Conservation (phyloP, 2,329 filamentous ascomycete species). For the Alternaria triticina region DNA sequence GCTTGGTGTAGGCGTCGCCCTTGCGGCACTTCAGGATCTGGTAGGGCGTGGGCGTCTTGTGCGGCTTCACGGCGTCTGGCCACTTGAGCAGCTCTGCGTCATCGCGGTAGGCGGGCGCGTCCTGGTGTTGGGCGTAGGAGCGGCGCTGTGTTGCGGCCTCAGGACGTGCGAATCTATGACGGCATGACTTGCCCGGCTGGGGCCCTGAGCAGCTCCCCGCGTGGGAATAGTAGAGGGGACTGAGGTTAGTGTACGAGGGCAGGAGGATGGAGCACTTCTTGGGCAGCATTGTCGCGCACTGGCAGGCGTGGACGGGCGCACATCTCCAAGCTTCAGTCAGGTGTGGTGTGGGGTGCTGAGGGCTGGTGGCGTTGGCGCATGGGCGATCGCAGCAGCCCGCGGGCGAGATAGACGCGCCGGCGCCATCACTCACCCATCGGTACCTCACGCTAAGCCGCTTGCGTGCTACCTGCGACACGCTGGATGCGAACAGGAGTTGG, state of each 20-base stretch:
- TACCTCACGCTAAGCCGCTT: constrained; percentile 2
- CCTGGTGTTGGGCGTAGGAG: constrained; percentile 39
- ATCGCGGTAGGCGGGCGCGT: constrained; percentile 16
- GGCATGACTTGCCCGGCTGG: constrained; percentile 46
- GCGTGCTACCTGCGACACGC: neutral
- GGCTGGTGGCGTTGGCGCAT: constrained; percentile 6
- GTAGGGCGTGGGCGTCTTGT: constrained; percentile 76
- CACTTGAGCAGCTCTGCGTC: constrained; percentile 36
- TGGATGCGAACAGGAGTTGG: neutral
- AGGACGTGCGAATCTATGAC: constrained; percentile 40
- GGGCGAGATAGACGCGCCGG: neutral
- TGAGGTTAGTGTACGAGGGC: constrained; percentile 26
- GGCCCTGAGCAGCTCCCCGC: constrained; percentile 30
- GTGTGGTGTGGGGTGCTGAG: constrained; percentile 13
- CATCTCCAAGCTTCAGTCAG: constrained; percentile 25
- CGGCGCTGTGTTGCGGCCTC: constrained; percentile 17
- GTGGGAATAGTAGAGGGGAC: constrained; percentile 21
- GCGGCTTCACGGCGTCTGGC: constrained; percentile 45
- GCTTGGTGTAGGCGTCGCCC: constrained; percentile 77
- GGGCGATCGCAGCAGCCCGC: neutral
- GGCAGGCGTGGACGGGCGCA: constrained; percentile 21
- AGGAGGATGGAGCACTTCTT: constrained; percentile 31
- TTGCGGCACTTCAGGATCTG: constrained; percentile 75
- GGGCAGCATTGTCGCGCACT: constrained; percentile 46
- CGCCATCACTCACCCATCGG: neutral